Conservation (phyloP, 2,329 filamentous ascomycete genomes). For the Phialophora verrucosa region DNA sequence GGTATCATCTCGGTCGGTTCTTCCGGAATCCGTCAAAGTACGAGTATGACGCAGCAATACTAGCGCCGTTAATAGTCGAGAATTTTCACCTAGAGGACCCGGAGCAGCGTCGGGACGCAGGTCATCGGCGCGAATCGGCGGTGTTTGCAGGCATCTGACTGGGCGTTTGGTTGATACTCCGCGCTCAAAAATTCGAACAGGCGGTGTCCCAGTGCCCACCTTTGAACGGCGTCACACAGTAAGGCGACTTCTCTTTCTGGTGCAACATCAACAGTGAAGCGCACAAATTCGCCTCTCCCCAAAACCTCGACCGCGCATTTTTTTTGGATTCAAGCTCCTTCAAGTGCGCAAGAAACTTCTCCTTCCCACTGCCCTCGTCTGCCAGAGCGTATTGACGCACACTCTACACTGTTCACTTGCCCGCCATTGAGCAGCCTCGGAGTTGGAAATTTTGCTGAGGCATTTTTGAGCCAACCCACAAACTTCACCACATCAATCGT, state of each 20-base stretch:
- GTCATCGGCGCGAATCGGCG: conserved; percentile 18
- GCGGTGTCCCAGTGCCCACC: conserved; percentile 4
- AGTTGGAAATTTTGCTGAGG: conserved; percentile 19
- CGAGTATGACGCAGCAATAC: not conserved
- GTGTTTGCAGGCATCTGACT: conserved; percentile 13
- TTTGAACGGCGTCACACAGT: conserved; percentile 14
- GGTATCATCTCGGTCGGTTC: not conserved
- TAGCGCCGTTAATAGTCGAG: not conserved
- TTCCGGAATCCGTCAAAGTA: not conserved
- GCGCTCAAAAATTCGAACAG: conserved; percentile 23
- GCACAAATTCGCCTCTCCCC: conserved; percentile 14
- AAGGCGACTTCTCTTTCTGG: conserved; percentile 21
- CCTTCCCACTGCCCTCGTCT: not conserved
- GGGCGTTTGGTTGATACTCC: conserved; percentile 3
- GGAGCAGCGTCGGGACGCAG: not conserved
- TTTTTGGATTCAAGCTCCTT: not conserved
- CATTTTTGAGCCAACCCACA: conserved; percentile 23
- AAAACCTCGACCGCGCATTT: conserved; percentile 2
- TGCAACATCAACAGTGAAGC: conserved; percentile 21
- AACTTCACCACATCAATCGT: conserved; percentile 23
- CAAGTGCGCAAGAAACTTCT: not conserved
- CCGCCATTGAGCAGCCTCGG: not conserved
- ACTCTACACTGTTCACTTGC: not conserved
- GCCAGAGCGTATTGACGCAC: not conserved
- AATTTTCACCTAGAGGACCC: conserved; percentile 6